A percentile compares a stretch with the other conserved stretches of the same genome.
Conservation (phyloP, 208 protist genomes). For the Crithidia acanthocephali region DNA sequence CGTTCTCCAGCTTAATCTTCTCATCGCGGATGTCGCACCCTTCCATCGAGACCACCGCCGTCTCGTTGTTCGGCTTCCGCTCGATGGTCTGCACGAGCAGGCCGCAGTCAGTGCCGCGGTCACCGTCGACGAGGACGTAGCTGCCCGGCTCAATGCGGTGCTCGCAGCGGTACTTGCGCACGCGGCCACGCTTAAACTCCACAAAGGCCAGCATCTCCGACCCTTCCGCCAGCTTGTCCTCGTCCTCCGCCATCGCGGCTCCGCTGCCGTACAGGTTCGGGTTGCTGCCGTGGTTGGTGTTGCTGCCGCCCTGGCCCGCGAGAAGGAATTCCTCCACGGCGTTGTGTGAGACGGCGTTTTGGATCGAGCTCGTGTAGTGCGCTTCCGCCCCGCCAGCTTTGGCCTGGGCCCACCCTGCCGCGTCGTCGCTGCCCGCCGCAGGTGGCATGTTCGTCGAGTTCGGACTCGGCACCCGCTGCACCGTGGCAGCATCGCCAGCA, state of each 20-base stretch:
- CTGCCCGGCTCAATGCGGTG: slow-evolving; percentile 63
- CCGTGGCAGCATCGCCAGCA: neutral
- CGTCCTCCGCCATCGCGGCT: slow-evolving; percentile 10
- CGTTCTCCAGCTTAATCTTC: slow-evolving; percentile 82
- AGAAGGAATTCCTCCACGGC: slow-evolving; percentile 32
- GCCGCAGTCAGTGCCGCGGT: slow-evolving; percentile 87
- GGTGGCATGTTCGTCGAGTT: slow-evolving; percentile 9
- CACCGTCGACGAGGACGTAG: slow-evolving; percentile 91
- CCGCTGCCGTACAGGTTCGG: slow-evolving; percentile 15
- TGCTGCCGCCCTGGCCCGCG: slow-evolving; percentile 17
- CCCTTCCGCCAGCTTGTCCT: slow-evolving; percentile 23
- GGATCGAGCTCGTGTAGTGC: slow-evolving; percentile 8
- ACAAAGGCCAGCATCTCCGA: slow-evolving; percentile 75
- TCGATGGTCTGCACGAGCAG: slow-evolving; percentile 76
- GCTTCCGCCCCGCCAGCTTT: neutral
- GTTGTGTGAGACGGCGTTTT: slow-evolving; percentile 30
- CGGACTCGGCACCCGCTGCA: slow-evolving; percentile 18
- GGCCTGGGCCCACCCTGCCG: neutral
- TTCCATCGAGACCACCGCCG: slow-evolving; percentile 70
- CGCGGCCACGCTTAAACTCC: slow-evolving; percentile 83
- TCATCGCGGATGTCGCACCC: slow-evolving; percentile 65
- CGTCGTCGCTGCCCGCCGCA: neutral
- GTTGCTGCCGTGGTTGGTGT: slow-evolving; percentile 4
- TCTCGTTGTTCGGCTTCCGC: slow-evolving; percentile 45
- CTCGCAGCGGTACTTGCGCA: slow-evolving; percentile 77